Base-by-base conservation (phyloP, 768 basidiomycete genomes). In the Rossbeevera mucosa region DNA sequence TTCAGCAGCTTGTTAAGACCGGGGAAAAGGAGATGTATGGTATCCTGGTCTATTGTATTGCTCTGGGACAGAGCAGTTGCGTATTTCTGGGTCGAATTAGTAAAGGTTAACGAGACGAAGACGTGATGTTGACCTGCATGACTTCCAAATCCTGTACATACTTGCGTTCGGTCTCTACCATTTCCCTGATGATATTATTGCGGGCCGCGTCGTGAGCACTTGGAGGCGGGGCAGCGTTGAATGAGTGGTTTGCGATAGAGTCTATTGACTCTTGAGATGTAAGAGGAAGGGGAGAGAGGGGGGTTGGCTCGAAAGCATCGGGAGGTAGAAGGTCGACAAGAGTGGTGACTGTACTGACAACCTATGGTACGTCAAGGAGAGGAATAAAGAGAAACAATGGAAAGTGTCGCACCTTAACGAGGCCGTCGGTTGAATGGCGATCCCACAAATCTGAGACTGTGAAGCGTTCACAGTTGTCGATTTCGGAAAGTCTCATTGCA, bases 91-190 rank as follows among this genome's bases (percentile, higher is more conserved):
- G 41, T 33, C 46, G 53, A 41, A 63, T 58, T 52, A 66, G 58
- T 21, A 7, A 53, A 50, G 43, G 22, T 40, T 5, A 33, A 20
- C 50, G 51, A 20, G 42, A 55, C 14, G 47, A 54, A 24, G 3
- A 21, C 0, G 26, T 66, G 36, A 18, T 38, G 36, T 85, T 63
- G 59, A 92, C 94, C 81, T 95, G 94, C 79, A 98, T 89, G 63
- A 93, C 85, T 69, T 96, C 94, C 57, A 99, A 76, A 72, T 98
- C 96, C 70, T 91, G 88, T 5, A 98, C 95, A 68, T 92, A 98
- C 72, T 93, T 93, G 60, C 91, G 85, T 70, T 99, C 96, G 0
- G 93, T 97, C 69, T 91, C 89, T 44, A 98, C 81, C 60, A 97
- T 83, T 71, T 99, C 96, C 63, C 81, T 80, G 54, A 94, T 80